Conservation (phyloP, 192 early-diverging fungal genomes). For the Coemansia sp. region DNA sequence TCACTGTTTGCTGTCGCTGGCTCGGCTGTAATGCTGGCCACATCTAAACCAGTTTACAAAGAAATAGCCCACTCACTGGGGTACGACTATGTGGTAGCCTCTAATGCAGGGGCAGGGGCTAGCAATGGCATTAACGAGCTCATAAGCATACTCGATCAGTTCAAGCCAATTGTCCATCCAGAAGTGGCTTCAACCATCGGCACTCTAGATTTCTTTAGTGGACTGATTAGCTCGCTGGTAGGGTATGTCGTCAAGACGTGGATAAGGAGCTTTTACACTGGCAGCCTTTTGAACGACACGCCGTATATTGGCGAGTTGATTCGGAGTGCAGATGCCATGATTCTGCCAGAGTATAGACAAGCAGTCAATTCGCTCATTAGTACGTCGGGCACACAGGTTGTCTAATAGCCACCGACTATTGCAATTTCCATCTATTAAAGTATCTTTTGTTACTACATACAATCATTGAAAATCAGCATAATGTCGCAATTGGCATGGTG, state of each 20-base stretch:
- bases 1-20: not conserved
- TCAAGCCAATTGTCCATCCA: conserved; percentile 42
- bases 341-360: conserved; percentile 19
- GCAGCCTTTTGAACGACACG: conserved; percentile 36
- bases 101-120: conserved; percentile 21
- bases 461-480: not conserved
- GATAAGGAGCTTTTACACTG: conserved; percentile 24
- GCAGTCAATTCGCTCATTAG: conserved; percentile 5
- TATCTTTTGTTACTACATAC: not conserved
- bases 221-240: conserved; percentile 24
- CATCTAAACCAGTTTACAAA: conserved; percentile 26
- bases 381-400: not conserved
- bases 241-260: conserved; percentile 23
- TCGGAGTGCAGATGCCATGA: conserved; percentile 22
- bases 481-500: not conserved
- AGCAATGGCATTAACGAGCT: conserved; percentile 19
- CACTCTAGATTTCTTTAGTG: conserved; percentile 22
- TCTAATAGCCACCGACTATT: not conserved
- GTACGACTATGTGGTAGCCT: conserved; percentile 21
- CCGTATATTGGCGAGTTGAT: conserved; percentile 51
- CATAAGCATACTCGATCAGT: conserved; percentile 22
- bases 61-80: conserved; percentile 40
- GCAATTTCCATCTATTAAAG: not conserved
- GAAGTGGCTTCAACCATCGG: conserved; percentile 20
- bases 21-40: not conserved